A percentile compares a stretch with the other conserved stretches of the same genome.
These are phyloP conservation scores for Tagetes patula DNA, from an alignment of 129 eudicot species.

Conservation along the genomic window DNA sequence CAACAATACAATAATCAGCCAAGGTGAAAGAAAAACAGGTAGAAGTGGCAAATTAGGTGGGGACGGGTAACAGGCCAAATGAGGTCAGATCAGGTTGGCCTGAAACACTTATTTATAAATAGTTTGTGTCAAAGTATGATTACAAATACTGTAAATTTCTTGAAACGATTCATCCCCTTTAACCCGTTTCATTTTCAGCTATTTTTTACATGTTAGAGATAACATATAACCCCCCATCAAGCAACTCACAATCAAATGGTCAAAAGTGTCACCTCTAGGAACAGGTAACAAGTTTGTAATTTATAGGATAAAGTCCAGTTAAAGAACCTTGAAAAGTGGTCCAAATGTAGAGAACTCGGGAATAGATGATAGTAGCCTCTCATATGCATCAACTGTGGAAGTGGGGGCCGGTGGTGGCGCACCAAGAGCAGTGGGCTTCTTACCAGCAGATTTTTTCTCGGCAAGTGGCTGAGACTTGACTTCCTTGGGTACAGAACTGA, in stretches of 20 bases:
- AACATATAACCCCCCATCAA: background rate
- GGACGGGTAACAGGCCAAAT: background rate
- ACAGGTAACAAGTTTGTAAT: background rate
- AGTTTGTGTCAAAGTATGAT: background rate
- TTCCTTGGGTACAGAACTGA: slow-evolving; percentile 76
- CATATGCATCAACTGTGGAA: slow-evolving; percentile 74
- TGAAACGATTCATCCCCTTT: background rate
- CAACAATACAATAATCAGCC: slow-evolving; percentile 19
- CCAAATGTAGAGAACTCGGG: slow-evolving; percentile 80
- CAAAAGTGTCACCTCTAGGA: background rate
- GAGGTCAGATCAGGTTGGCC: background rate
- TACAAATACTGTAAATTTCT: background rate
- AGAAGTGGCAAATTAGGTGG: background rate
- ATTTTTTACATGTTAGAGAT: background rate
- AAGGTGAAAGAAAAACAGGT: background rate
- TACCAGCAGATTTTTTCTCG: slow-evolving; percentile 81
- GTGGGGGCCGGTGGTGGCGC: slow-evolving; percentile 62
- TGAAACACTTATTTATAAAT: background rate
- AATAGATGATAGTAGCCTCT: slow-evolving; percentile 66
- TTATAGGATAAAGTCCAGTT: background rate
- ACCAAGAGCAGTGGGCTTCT: slow-evolving; percentile 76
- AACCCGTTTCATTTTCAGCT: slow-evolving; percentile 3
- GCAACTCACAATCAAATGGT: slow-evolving; percentile 1
- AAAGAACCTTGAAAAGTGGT: slow-evolving; percentile 74
- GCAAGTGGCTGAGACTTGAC: slow-evolving; percentile 74